Conservation (phyloP, 202 grass and related monocot species). For the Musa balbisiana region DNA sequence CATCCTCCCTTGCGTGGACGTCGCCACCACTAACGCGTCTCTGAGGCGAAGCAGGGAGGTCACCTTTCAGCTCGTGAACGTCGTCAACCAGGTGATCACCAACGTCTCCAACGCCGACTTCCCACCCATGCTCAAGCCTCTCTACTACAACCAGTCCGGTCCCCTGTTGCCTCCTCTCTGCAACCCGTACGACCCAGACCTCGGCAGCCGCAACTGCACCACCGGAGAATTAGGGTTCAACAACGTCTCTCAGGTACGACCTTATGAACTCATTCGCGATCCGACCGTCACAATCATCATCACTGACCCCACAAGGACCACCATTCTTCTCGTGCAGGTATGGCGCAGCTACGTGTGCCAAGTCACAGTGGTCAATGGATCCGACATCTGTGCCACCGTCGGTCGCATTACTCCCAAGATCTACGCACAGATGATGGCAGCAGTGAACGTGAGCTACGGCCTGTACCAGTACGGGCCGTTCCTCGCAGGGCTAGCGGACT, state of each 20-base stretch:
- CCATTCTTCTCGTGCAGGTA: slow-evolving; percentile 16
- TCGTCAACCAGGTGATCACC: slow-evolving; percentile 49
- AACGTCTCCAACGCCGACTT: slow-evolving; percentile 54
- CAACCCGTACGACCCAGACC: slow-evolving; percentile 48
- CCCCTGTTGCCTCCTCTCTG: slow-evolving; percentile 57
- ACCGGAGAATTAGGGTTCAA: slow-evolving; percentile 39
- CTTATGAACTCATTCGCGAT: not conserved
- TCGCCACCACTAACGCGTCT: slow-evolving; percentile 35
- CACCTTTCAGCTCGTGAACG: slow-evolving; percentile 41
- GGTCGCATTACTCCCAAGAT: slow-evolving; percentile 60
- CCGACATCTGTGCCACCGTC: slow-evolving; percentile 42
- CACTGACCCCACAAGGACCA: not conserved
- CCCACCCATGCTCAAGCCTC: slow-evolving; percentile 18
- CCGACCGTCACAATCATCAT: not conserved
- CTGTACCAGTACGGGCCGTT: slow-evolving; percentile 34
- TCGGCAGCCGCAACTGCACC: slow-evolving; percentile 30
- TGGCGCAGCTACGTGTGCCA: slow-evolving; percentile 52
- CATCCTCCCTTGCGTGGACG: slow-evolving; percentile 83
- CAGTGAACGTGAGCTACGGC: slow-evolving; percentile 36
- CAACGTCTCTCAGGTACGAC: slow-evolving; percentile 29
- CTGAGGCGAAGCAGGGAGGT: slow-evolving; percentile 58
- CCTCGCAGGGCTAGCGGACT: slow-evolving; percentile 47
- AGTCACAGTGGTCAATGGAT: slow-evolving; percentile 2
- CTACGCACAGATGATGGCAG: slow-evolving; percentile 33
- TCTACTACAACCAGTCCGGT: slow-evolving; percentile 82